Evolutionary conservation across 1,139 yeast species (phyloP), one percentile per base, ranked within the genome.

Genomic region (Pichia sp.): DNA sequence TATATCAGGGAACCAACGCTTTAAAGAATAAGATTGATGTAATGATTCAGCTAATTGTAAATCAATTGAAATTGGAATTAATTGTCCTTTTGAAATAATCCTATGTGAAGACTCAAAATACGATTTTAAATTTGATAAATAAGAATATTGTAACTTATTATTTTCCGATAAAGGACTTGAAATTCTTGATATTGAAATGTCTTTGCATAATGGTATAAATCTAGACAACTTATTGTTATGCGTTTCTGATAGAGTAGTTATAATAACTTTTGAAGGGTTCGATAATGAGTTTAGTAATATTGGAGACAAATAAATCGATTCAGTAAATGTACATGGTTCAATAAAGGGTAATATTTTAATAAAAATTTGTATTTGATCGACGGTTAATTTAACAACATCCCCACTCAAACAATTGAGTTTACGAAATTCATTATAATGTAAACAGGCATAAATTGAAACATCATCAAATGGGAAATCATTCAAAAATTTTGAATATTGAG

Each of bases 41-140:
- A 86, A 67, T 1, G 87, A 75, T 56, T 76, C 77, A 0, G 96
- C 84, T 43, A 87, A 67, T 1, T 81, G 69, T 0, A 95, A 76
- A 64, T 91, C 96, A 44, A 93, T 76, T 0, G 87, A 79, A 3
- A 93, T 81, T 0, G 96, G 93, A 48, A 93, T 77, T 44, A 83
- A 65, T 63, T 89, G 96, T 31, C 81, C 83, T 22, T 72, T 66
- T 36, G 73, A 72, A 1, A 90, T 81, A 10, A 87, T 72, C 53
- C 95, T 78, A 45, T 74, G 70, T 41, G 73, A 73, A 1, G 70
- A 64, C 56, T 85, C 85, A 63, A 93, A 87, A 53, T 79, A 76
- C 0, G 77, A 64, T 63, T 87, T 79, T 58, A 89, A 70, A 50
- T 84, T 82, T 8, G 82, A 70, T 51, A 86, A 73, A 62, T 88